These are phyloP conservation scores for Naegleria fowleri DNA, from an alignment of 208 protist species.

Conservation along the genomic window DNA sequence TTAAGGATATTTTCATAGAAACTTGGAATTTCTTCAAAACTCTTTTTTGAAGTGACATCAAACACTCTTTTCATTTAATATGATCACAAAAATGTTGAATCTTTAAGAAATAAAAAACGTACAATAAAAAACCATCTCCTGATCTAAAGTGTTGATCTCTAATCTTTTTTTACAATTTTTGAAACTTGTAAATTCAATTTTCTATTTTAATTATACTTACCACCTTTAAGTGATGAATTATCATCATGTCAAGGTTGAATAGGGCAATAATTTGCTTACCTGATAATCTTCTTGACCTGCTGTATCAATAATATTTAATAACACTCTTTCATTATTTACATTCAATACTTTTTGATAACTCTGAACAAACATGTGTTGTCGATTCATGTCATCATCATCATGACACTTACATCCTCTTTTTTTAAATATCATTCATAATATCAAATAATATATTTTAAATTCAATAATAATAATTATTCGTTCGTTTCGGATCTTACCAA, in stretches of 20 bases:
- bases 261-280: not conserved
- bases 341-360: conserved; percentile 10
- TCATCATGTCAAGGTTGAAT: too few species aligned
- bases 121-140: conserved; percentile 10
- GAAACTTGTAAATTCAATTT: too few species aligned
- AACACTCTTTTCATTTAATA: not conserved
- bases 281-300: conserved; percentile 13
- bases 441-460: not conserved
- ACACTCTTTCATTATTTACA: conserved; percentile 12
- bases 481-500: not conserved
- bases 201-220: not conserved
- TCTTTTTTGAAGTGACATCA: not conserved
- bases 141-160: conserved; percentile 23
- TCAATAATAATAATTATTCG: not conserved
- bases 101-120: not conserved
- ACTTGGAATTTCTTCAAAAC: not conserved
- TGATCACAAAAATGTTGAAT: too few species aligned
- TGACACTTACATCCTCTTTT: not conserved
- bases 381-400: too few species aligned
- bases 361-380: too few species aligned
- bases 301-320: conserved; percentile 13
- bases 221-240: too few species aligned
- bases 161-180: not conserved
- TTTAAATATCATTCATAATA: not conserved
- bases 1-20: not conserved